These are phyloP conservation scores for Hypoxylon rubiginosum DNA, from an alignment of 2,329 filamentous ascomycete genomes.

Conservation along the genomic window DNA sequence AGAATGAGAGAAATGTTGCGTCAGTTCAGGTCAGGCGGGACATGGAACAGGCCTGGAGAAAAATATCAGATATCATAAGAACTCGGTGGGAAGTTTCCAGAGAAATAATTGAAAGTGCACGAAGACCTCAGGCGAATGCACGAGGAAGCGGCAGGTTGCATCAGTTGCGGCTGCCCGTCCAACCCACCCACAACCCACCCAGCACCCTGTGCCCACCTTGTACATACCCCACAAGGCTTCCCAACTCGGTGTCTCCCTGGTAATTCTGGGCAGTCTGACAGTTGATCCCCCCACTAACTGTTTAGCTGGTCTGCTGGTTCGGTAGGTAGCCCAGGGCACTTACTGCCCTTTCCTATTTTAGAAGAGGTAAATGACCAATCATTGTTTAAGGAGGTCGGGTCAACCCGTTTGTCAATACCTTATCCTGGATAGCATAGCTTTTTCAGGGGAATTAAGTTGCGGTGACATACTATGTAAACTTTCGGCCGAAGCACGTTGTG, in stretches of 20 bases:
- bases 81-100: constrained; percentile 24
- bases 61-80: constrained; percentile 17
- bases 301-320: constrained; percentile 3
- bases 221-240: constrained; percentile 29
- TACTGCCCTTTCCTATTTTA: constrained; percentile 4
- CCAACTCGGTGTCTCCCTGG: not conserved
- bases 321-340: not conserved
- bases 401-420: constrained; percentile 6
- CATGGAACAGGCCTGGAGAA: not conserved
- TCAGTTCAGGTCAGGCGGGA: not conserved
- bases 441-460: constrained; percentile 2
- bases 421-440: constrained; percentile 11
- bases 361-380: constrained; percentile 21
- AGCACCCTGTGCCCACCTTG: constrained; percentile 12
- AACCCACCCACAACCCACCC: constrained; percentile 33
- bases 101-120: constrained; percentile 32
- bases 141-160: constrained; percentile 31
- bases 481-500: not conserved
- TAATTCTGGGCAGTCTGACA: not conserved
- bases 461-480: constrained; percentile 2
- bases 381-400: constrained; percentile 11
- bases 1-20: not conserved
- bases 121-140: constrained; percentile 35
- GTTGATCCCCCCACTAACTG: constrained; percentile 3
- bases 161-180: constrained; percentile 35